Conservation (phyloP, 2,329 filamentous ascomycete species). For the Nectriaceae sp. region DNA sequence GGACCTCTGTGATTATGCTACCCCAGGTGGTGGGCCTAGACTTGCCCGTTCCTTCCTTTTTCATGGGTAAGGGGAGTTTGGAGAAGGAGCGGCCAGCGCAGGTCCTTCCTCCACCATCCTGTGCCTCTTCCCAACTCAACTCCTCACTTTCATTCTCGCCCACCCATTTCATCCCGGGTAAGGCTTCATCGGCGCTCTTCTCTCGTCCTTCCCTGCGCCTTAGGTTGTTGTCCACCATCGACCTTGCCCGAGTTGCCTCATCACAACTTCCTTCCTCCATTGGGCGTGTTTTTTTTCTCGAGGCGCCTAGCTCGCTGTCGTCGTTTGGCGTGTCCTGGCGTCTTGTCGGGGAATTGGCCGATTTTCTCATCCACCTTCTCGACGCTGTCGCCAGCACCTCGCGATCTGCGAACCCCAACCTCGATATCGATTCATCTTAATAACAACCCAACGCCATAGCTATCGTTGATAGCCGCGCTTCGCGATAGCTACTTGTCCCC, state of each 20-base stretch:
- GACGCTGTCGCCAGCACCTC: conserved; percentile 5
- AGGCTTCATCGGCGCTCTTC: conserved; percentile 32
- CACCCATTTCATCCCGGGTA: conserved; percentile 35
- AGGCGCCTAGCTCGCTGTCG: conserved; percentile 13
- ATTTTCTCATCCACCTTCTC: conserved; percentile 18
- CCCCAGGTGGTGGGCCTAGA: conserved; percentile 33
- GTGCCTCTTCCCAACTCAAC: conserved; percentile 42
- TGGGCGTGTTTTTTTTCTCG: conserved; percentile 16
- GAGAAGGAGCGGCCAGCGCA: conserved; percentile 39
- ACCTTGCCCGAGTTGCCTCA: conserved; percentile 10
- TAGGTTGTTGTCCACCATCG: conserved; percentile 12
- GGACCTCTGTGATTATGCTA: too few relatives aligned
- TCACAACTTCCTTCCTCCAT: conserved; percentile 12
- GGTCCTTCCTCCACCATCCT: conserved; percentile 42
- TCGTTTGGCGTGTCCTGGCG: conserved; percentile 10
- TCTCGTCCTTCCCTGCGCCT: conserved; percentile 17
- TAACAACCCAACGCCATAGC: conserved; percentile 1
- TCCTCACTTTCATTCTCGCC: conserved; percentile 39
- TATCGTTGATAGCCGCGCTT: not conserved
- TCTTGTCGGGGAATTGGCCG: conserved; percentile 12
- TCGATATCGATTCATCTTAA: not conserved
- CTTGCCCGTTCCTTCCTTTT: conserved; percentile 40
- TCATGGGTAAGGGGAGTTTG: conserved; percentile 48
- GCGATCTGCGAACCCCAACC: not conserved
- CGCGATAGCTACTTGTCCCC: conserved; percentile 13